Evolutionary conservation across 345 rosid species (phyloP).

Genomic region (Syzygium jambos): DNA sequence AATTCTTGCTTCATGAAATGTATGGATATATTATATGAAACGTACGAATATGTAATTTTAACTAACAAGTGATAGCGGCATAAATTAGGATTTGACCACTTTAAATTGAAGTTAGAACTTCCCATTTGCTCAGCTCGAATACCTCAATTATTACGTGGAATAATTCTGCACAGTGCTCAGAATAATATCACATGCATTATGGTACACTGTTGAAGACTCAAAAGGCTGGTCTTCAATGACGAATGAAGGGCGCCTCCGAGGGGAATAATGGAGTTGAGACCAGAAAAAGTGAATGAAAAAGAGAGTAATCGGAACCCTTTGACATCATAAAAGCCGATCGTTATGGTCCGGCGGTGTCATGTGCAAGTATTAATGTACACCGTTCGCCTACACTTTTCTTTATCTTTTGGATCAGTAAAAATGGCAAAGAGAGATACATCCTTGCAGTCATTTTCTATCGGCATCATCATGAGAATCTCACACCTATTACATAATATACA

Average conservation of each 20-base stretch:
- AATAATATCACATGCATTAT: background rate
- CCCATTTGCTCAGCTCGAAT: background rate
- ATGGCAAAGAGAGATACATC: too few species aligned
- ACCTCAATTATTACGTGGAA: background rate
- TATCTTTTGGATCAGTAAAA: too few species aligned
- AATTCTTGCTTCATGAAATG: background rate
- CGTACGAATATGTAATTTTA: background rate
- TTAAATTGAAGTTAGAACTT: background rate
- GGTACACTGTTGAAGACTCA: background rate
- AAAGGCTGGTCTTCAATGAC: background rate
- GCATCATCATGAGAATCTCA: too few species aligned
- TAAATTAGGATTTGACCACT: background rate
- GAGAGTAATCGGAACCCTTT: background rate
- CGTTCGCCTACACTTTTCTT: too few species aligned
- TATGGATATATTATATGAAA: background rate
- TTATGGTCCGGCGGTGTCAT: too few species aligned
- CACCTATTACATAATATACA: too few species aligned
- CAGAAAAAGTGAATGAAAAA: background rate
- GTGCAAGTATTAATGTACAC: too few species aligned
- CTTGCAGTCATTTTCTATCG: too few species aligned
- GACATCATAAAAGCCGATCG: too few species aligned
- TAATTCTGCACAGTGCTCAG: background rate
- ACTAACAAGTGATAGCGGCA: background rate
- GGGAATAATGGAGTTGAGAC: background rate
- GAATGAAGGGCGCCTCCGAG: background rate